phyloP scores from a whole-genome alignment of 2,329 filamentous ascomycete genomes.

The Pseudogymnoascus sp. region DNA sequence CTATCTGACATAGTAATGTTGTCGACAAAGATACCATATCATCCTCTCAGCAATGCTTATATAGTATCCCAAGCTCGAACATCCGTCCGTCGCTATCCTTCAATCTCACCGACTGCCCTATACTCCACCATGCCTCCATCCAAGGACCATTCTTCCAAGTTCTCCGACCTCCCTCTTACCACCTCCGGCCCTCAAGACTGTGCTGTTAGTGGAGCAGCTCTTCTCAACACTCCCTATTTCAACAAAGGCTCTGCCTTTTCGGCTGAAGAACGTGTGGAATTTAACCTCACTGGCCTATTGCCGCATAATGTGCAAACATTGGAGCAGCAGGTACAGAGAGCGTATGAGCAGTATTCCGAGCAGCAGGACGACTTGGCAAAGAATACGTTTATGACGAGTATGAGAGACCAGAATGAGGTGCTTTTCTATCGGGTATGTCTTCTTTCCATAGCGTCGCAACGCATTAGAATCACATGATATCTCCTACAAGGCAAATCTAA shows the following conservation, averaged over 20 bases:
- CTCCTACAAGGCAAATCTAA: constrained; percentile 9
- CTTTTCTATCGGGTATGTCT: constrained; percentile 62
- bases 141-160: constrained; percentile 30
- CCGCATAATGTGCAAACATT: constrained; percentile 67
- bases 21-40: not conserved
- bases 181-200: constrained; percentile 44
- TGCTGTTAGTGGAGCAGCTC: constrained; percentile 42
- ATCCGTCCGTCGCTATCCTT: not conserved
- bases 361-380: constrained; percentile 62
- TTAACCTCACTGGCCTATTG: constrained; percentile 66
- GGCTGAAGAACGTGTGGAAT: constrained; percentile 57
- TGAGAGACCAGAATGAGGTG: constrained; percentile 81
- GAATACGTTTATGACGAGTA: constrained; percentile 79
- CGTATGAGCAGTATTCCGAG: constrained; percentile 70
- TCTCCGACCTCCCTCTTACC: constrained; percentile 40
- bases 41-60: not conserved
- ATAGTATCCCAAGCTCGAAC: not conserved
- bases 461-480: not conserved
- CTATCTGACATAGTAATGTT: not conserved
- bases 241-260: constrained; percentile 83
- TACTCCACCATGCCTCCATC: constrained; percentile 19
- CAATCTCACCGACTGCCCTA: not conserved
- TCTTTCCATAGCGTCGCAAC: not conserved
- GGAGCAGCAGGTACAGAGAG: constrained; percentile 67
- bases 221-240: constrained; percentile 61